Evolutionary conservation across 169 alveolate species (phyloP).

Genomic region (Eimeria brunetti): DNA sequence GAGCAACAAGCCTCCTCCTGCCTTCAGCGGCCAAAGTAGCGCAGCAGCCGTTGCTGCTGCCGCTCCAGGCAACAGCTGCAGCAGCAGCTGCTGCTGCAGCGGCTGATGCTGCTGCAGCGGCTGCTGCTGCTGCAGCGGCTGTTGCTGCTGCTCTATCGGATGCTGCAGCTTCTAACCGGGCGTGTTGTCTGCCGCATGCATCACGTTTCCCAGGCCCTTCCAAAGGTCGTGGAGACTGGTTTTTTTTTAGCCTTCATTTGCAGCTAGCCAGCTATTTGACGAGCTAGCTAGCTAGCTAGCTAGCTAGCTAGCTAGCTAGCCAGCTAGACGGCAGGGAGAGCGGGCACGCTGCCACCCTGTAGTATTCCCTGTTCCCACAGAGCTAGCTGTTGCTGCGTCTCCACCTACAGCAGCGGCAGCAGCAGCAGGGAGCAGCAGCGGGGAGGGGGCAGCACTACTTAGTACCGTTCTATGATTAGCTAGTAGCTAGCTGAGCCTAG

Average conservation of each 20-base stretch:
- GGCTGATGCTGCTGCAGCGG: too few species aligned
- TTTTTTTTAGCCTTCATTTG: background rate
- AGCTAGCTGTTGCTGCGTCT: background rate
- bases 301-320: too few species aligned
- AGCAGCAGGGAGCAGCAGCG: too few species aligned
- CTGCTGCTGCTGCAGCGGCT: too few species aligned
- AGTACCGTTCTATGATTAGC: too few species aligned
- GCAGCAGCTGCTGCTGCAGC: background rate
- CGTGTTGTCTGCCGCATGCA: background rate
- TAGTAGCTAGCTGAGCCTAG: too few species aligned
- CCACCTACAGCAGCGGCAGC: too few species aligned
- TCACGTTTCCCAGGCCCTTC: background rate
- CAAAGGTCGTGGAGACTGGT: background rate
- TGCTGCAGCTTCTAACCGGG: background rate
- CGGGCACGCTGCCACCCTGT: background rate
- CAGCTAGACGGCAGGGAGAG: background rate
- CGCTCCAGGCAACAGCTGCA: background rate
- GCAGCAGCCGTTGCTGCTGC: background rate
- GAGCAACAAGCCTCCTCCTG: background rate
- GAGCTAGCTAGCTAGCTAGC: background rate
- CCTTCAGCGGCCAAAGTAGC: too few species aligned
- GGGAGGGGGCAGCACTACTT: too few species aligned
- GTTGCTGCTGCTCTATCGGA: conserved; percentile 10
- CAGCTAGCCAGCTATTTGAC: background rate
- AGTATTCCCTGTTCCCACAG: background rate